Evolutionary conservation across 2,329 filamentous ascomycete genomes (phyloP).

Genomic region (Sporothrix brasiliensis): DNA sequence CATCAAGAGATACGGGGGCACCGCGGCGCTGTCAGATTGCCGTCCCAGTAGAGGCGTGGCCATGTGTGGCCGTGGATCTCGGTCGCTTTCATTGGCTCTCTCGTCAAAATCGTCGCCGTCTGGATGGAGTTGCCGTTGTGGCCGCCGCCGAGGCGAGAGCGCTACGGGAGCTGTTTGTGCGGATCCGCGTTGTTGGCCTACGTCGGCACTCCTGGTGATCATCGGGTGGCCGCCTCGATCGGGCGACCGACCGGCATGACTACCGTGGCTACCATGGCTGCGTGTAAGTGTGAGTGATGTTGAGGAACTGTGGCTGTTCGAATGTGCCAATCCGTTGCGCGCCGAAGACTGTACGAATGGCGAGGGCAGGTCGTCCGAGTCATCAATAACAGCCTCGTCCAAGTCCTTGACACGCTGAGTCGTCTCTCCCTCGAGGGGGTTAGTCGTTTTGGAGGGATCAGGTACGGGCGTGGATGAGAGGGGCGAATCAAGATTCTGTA

Average conservation of each 20-base stretch:
- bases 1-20: slow-evolving; percentile 50
- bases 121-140: slow-evolving; percentile 12
- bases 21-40: background rate
- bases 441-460: slow-evolving; percentile 42
- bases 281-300: slow-evolving; percentile 48
- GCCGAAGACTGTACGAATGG: slow-evolving; percentile 37
- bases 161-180: background rate
- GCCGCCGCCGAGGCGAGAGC: slow-evolving; percentile 9
- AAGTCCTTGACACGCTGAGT: slow-evolving; percentile 41
- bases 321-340: slow-evolving; percentile 42
- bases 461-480: slow-evolving; percentile 53
- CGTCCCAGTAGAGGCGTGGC: background rate
- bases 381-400: slow-evolving; percentile 36
- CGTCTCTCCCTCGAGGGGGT: background rate
- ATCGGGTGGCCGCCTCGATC: slow-evolving; percentile 38
- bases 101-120: slow-evolving; percentile 9
- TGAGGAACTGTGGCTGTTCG: slow-evolving; percentile 36
- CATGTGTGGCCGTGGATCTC: background rate
- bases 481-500: slow-evolving; percentile 61
- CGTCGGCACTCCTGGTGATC: slow-evolving; percentile 33
- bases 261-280: slow-evolving; percentile 46
- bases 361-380: slow-evolving; percentile 39
- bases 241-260: slow-evolving; percentile 37
- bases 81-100: background rate
- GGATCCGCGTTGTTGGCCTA: slow-evolving; percentile 1